Evolutionary conservation across 768 basidiomycete genomes (phyloP).

Genomic region (Trichaptum fuscoviolaceum): DNA sequence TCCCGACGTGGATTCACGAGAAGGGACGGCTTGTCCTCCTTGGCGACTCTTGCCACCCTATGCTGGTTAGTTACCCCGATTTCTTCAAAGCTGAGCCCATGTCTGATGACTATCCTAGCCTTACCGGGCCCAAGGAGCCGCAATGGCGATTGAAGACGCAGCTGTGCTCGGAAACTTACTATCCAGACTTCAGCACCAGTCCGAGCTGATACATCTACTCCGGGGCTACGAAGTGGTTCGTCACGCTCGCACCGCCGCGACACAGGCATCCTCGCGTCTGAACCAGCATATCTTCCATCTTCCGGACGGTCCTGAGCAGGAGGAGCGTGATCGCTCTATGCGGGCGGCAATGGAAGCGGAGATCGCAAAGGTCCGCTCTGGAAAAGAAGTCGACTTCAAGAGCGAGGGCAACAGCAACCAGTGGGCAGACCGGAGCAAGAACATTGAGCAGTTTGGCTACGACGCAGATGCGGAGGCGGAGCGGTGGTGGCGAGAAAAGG

Average conservation of each 20-base stretch:
- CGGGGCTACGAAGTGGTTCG: constrained; percentile 18
- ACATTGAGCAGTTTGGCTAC: constrained; percentile 41
- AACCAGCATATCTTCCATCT: constrained; percentile 24
- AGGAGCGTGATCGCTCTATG: constrained; percentile 17
- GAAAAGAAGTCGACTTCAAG: constrained; percentile 13
- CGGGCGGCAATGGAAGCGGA: constrained; percentile 14
- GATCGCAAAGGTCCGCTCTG: constrained; percentile 19
- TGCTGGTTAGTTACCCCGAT: constrained; percentile 30
- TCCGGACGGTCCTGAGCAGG: constrained; percentile 19
- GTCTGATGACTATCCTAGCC: constrained; percentile 27
- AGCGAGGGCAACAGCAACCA: constrained; percentile 41
- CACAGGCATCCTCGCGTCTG: constrained; percentile 16
- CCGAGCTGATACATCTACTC: constrained; percentile 15
- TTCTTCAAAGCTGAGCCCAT: background rate
- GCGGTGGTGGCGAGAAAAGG: constrained; percentile 40
- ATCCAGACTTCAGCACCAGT: constrained; percentile 15
- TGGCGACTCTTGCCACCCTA: constrained; percentile 55
- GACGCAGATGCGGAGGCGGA: constrained; percentile 49
- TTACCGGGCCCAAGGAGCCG: constrained; percentile 50
- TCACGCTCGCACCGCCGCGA: constrained; percentile 15
- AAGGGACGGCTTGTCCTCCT: constrained; percentile 39
- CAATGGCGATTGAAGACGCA: constrained; percentile 43
- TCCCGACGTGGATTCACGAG: constrained; percentile 44
- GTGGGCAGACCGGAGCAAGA: constrained; percentile 55
- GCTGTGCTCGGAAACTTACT: constrained; percentile 20